Conservation (phyloP, 2,329 filamentous ascomycete genomes). For the Alternaria sp. region DNA sequence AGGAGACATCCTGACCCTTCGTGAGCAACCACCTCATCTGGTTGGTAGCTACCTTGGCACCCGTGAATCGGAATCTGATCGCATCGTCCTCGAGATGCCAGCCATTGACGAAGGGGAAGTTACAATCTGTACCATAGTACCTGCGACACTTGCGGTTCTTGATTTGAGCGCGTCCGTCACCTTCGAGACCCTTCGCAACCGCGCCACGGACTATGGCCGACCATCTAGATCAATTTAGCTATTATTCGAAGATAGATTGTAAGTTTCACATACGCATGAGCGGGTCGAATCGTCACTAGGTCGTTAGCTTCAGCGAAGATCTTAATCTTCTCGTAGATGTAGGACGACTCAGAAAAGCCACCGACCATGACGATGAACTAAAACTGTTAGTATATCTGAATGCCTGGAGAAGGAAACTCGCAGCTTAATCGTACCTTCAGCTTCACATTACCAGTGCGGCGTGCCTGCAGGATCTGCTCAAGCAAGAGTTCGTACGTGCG, state of each 20-base stretch:
- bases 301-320: background rate
- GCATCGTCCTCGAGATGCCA: no score
- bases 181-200: conserved; percentile 34
- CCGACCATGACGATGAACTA: conserved; percentile 40
- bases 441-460: background rate
- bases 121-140: conserved; percentile 39
- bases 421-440: conserved; percentile 9
- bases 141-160: conserved; percentile 33
- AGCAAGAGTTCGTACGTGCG: conserved; percentile 25
- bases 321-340: conserved; percentile 31
- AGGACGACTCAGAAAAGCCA: conserved; percentile 40
- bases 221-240: conserved; percentile 31
- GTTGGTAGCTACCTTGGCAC: no score
- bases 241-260: accelerated
- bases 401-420: no score
- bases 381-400: background rate
- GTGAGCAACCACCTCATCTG: conserved; percentile 28
- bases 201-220: conserved; percentile 41
- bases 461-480: conserved; percentile 21
- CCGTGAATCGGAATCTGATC: no score
- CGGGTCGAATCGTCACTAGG: conserved; percentile 24
- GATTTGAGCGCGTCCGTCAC: background rate
- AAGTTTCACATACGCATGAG: conserved; percentile 27
- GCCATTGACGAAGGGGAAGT: no score
- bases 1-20: conserved; percentile 27